These are phyloP conservation scores for Cordyceps cicadae DNA, from an alignment of 2,329 filamentous ascomycete species.

Conservation along the genomic window DNA sequence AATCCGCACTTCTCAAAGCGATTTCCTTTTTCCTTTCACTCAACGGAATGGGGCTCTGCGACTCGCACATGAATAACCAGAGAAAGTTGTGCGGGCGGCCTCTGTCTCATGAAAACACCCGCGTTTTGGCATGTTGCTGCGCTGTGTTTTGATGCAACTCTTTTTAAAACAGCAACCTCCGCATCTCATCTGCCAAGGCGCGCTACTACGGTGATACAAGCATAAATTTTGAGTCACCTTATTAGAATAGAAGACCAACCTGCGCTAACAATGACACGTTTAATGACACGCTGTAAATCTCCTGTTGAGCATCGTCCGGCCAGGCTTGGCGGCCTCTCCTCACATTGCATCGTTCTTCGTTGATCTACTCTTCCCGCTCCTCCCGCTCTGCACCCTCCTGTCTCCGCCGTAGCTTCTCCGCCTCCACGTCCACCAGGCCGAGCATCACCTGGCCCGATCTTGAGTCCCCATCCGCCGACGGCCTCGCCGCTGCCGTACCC, in stretches of 20 bases:
- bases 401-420: not conserved
- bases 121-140: not conserved
- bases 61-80: no score
- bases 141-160: not conserved
- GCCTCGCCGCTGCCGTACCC: not conserved
- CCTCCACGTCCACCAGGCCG: not conserved
- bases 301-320: not conserved
- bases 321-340: not conserved
- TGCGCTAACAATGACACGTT: no score
- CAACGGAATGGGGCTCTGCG: no score
- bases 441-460: not conserved
- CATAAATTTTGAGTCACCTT: not conserved
- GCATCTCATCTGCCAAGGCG: conserved; percentile 3
- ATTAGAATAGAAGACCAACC: not conserved
- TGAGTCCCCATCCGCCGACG: not conserved
- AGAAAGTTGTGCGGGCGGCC: not conserved
- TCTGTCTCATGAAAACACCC: not conserved
- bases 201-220: conserved; percentile 1
- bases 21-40: no score
- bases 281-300: not conserved
- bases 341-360: not conserved
- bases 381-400: not conserved
- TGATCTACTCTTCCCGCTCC: not conserved
- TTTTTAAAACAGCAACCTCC: not conserved
- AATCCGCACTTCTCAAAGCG: not conserved